Percentiles rank a stretch among this genome's conserved stretches.
phyloP scores from a whole-genome alignment of 768 basidiomycete genomes.

The Leucocoprinus sp. region DNA sequence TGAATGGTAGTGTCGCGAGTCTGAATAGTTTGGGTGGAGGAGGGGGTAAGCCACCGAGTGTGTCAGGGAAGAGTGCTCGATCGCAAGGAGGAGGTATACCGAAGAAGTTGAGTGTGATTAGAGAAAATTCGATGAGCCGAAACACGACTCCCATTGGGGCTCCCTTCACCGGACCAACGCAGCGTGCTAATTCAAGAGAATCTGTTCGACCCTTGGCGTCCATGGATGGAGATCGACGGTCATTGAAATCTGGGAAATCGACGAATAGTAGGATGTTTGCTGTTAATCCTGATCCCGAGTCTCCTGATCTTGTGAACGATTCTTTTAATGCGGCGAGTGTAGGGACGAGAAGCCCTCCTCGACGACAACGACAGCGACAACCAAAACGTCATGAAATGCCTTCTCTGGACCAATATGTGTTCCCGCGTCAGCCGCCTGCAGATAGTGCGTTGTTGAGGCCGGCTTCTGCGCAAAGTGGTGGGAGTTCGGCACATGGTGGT shows the following conservation, averaged over 20 bases:
- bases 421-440: background rate
- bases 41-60: conserved; percentile 8
- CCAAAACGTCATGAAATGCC: too few relatives aligned
- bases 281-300: conserved; percentile 5
- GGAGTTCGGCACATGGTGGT: background rate
- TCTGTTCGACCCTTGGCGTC: conserved; percentile 1
- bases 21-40: background rate
- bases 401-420: too few relatives aligned
- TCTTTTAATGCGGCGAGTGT: too few relatives aligned
- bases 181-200: background rate
- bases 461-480: background rate
- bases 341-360: too few relatives aligned
- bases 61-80: conserved; percentile 10
- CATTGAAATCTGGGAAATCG: conserved; percentile 9
- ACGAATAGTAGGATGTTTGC: conserved; percentile 7
- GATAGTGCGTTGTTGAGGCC: background rate
- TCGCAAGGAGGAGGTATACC: conserved; percentile 6
- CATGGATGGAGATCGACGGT: conserved; percentile 1
- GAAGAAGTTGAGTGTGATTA: conserved; percentile 28
- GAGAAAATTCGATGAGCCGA: conserved; percentile 29
- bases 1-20: conserved; percentile 1
- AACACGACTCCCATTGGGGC: conserved; percentile 18
- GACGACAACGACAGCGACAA: background rate
- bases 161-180: too few relatives aligned
- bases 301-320: too few relatives aligned